These are phyloP conservation scores for Coemansia sp. DNA, from an alignment of 192 early-diverging fungal species.

Conservation along the genomic window DNA sequence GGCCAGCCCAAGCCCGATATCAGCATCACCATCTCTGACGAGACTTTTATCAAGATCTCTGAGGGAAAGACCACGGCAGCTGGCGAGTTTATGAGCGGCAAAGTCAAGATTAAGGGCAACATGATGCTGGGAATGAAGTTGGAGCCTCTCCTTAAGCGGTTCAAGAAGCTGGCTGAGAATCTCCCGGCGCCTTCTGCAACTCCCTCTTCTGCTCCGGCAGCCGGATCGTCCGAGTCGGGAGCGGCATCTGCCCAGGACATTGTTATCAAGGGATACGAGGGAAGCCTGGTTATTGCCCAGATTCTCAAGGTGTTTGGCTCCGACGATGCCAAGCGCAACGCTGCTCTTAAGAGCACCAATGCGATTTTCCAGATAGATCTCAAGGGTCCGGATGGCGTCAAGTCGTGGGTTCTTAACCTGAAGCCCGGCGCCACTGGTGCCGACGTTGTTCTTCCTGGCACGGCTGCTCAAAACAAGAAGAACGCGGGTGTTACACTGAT, in stretches of 20 bases:
- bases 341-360: conserved; percentile 75
- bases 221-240: conserved; percentile 20
- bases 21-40: conserved; percentile 71
- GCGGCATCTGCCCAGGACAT: conserved; percentile 40
- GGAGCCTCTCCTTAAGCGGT: conserved; percentile 63
- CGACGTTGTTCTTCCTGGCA: conserved; percentile 61
- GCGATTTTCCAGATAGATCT: conserved; percentile 89
- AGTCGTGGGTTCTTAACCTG: conserved; percentile 84
- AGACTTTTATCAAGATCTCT: conserved; percentile 79
- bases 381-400: conserved; percentile 66
- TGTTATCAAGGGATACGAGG: conserved; percentile 71
- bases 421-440: conserved; percentile 71
- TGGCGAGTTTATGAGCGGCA: conserved; percentile 91
- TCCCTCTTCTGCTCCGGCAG: conserved; percentile 25
- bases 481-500: conserved; percentile 75
- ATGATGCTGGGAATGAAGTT: conserved; percentile 77
- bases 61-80: conserved; percentile 84
- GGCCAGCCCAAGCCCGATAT: conserved; percentile 77
- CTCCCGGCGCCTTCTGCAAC: conserved; percentile 26
- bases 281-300: conserved; percentile 72
- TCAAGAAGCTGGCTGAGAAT: conserved; percentile 56
- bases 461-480: conserved; percentile 56
- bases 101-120: conserved; percentile 81
- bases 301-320: conserved; percentile 62
- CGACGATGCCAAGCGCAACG: conserved; percentile 64